Conservation (phyloP, 1,284 basidiomycete genomes). For the Ustilago xerochloae region DNA sequence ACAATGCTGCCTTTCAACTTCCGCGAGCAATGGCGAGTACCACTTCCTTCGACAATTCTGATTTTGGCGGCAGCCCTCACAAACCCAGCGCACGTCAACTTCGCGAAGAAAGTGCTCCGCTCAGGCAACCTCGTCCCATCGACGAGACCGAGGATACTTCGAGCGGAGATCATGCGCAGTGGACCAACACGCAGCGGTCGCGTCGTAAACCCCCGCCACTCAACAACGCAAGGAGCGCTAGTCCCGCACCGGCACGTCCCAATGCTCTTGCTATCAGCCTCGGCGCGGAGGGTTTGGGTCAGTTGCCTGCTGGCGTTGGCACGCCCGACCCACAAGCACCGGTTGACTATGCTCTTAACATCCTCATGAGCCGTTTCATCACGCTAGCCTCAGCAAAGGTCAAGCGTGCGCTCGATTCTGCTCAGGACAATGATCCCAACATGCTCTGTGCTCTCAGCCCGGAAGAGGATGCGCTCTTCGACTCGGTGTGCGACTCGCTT, state of each 20-base stretch:
- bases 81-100: constrained; percentile 20
- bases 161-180: constrained; percentile 43
- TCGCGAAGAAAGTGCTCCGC: constrained; percentile 17
- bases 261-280: constrained; percentile 34
- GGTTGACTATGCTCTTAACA: constrained; percentile 62
- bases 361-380: constrained; percentile 61
- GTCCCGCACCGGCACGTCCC: constrained; percentile 17
- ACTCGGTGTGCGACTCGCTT: constrained; percentile 82
- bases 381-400: constrained; percentile 49
- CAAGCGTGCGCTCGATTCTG: constrained; percentile 44
- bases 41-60: constrained; percentile 37
- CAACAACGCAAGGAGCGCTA: constrained; percentile 3
- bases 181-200: constrained; percentile 10
- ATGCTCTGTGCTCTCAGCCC: constrained; percentile 73
- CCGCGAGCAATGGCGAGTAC: constrained; percentile 45
- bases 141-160: constrained; percentile 38
- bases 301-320: constrained; percentile 53
- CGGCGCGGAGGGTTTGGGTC: constrained; percentile 38
- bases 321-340: constrained; percentile 48
- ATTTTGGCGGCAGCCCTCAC: constrained; percentile 26
- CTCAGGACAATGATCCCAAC: constrained; percentile 45
- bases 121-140: constrained; percentile 7
- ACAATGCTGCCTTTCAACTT: constrained; percentile 38
- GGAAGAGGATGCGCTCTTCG: constrained; percentile 80
- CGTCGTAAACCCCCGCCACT: constrained; percentile 9